Base-by-base conservation (phyloP, 139 green algal species). In the Chlamydomonas sphaeroides region DNA sequence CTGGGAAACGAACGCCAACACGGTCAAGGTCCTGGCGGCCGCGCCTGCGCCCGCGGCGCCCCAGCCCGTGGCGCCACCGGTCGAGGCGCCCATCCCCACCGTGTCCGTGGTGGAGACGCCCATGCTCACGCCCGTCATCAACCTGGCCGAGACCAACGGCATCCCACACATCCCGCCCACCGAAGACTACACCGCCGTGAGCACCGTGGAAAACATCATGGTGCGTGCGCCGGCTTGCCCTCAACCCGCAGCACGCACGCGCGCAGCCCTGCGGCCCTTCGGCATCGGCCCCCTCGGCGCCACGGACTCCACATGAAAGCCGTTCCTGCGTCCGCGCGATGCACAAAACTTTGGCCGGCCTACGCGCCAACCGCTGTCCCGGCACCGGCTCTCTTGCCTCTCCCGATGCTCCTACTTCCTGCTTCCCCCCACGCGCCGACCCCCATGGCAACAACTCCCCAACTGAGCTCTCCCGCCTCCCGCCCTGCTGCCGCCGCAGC, bases 201-300 rank as follows among this genome's bases (percentile, higher is more conserved):
- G 56, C 72, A 79, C 72, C 15, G 56, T 79, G 6, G 72, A 79
- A 56, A 79, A 79, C 72, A 32, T 79, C 14, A 25, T 67, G 25
- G 56, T 56, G 11, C 32, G 42, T 26, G 72, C 68, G 72, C 56
- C 68, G 72, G 45, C 45, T 53, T 53, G 45, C 11, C 14, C 11
- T 53, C 11, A 14, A 53, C 45, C 10, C n/a, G 45, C 45, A 53
- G 45, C 45, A 53, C 14, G 45, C n/a, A n/a, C n/a, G n/a, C n/a
- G n/a, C n/a, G n/a, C n/a, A n/a, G n/a, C n/a, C n/a, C n/a, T n/a
- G n/a, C n/a, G n/a, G n/a, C n/a, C n/a, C n/a, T n/a, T n/a, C n/a
- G n/a, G n/a, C n/a, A n/a, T n/a, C n/a, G n/a, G n/a, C n/a, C n/a
- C n/a, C n/a, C n/a, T n/a, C n/a, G n/a, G n/a, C n/a, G n/a, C n/a